These are phyloP conservation scores for Paramecium biaurelia DNA, from an alignment of 73 alveolate species.

Conservation along the genomic window DNA sequence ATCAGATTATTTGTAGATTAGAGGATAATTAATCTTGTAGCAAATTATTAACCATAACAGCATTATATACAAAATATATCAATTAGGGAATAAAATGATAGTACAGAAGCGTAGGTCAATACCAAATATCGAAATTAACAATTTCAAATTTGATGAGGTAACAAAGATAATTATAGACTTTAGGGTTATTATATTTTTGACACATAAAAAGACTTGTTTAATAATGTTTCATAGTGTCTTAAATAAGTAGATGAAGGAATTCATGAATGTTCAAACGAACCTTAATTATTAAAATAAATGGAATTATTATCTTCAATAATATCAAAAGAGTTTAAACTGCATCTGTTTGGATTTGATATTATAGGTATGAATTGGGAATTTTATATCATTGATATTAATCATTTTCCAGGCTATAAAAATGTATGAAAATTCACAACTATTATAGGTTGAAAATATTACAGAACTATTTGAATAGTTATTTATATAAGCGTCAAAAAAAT, in stretches of 20 bases:
- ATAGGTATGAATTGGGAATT: background rate
- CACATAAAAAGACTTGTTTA: conserved; percentile 17
- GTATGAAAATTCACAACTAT: background rate
- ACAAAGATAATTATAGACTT: background rate
- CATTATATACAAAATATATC: background rate
- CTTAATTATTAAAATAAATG: background rate
- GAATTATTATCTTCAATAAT: background rate
- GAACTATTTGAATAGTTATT: background rate
- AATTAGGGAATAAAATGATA: background rate
- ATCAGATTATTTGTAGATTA: background rate
- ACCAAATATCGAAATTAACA: background rate
- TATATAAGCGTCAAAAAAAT: background rate
- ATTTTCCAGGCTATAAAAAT: conserved; percentile 54
- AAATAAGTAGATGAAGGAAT: background rate
- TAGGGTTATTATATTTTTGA: conserved; percentile 41
- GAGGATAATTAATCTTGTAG: background rate
- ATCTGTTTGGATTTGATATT: conserved; percentile 33
- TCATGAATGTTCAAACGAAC: background rate
- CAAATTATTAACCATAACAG: conserved; percentile 15
- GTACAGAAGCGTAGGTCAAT: background rate
- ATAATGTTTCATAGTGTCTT: conserved; percentile 10
- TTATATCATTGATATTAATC: conserved; percentile 18
- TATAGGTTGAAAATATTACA: background rate
- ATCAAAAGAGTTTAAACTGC: background rate
- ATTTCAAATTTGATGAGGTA: conserved; percentile 42